Percentiles rank a stretch among this genome's conserved stretches.
Evolutionary conservation across 176 grass and related monocot species (phyloP).

Genomic region (Coix lacrymajobi): DNA sequence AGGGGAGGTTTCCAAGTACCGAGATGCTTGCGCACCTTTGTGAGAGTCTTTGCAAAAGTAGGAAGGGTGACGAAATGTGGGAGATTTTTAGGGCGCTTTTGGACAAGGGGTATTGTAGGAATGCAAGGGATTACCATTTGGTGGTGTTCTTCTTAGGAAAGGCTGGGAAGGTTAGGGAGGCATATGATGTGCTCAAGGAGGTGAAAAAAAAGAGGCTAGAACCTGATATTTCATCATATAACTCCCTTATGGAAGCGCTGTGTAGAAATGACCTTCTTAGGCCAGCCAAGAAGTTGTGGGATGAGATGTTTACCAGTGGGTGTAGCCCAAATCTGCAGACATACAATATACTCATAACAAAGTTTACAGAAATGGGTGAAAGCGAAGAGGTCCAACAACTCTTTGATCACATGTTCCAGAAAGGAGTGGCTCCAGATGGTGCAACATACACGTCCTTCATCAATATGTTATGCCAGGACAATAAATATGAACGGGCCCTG

Average conservation of each 20-base stretch:
- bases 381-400: slow-evolving; percentile 55
- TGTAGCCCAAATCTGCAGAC: slow-evolving; percentile 76
- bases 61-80: slow-evolving; percentile 58
- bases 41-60: slow-evolving; percentile 64
- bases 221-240: slow-evolving; percentile 68
- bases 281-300: slow-evolving; percentile 91
- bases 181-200: slow-evolving; percentile 83
- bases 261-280: slow-evolving; percentile 78
- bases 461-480: slow-evolving; percentile 55
- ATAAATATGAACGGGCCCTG: slow-evolving; percentile 55
- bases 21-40: slow-evolving; percentile 43
- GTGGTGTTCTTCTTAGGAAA: slow-evolving; percentile 77
- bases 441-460: slow-evolving; percentile 57
- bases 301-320: slow-evolving; percentile 85
- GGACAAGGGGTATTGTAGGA: slow-evolving; percentile 47
- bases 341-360: slow-evolving; percentile 83
- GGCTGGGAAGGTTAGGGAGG: slow-evolving; percentile 83
- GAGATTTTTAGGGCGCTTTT: slow-evolving; percentile 52
- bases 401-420: slow-evolving; percentile 72
- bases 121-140: slow-evolving; percentile 49
- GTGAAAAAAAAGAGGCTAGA: slow-evolving; percentile 62
- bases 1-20: slow-evolving; percentile 42
- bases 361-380: slow-evolving; percentile 63
- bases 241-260: slow-evolving; percentile 70
- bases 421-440: slow-evolving; percentile 61